phyloP scores from a whole-genome alignment of 371 early-diverging fungal genomes.

The Rhizomucor miehei region DNA sequence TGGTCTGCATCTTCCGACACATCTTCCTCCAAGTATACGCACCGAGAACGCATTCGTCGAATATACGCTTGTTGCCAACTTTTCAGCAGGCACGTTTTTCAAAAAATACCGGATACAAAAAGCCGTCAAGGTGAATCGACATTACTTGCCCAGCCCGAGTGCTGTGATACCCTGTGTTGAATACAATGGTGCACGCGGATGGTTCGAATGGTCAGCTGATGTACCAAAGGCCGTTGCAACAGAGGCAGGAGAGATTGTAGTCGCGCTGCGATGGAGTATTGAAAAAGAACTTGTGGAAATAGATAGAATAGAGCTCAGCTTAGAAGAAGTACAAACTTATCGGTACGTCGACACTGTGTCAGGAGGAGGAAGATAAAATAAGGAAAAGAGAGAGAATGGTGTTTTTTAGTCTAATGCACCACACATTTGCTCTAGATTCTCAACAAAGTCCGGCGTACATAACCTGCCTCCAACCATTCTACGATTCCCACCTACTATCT shows the following conservation, averaged over 20 bases:
- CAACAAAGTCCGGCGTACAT: conserved; percentile 37
- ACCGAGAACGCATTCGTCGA: conserved; percentile 40
- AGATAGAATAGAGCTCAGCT: conserved; percentile 26
- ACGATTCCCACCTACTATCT: conserved; percentile 30
- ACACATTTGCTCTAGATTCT: conserved; percentile 18
- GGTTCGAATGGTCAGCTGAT: conserved; percentile 49
- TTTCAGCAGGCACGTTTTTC: conserved; percentile 46
- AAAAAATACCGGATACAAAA: conserved; percentile 43
- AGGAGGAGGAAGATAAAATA: too few relatives aligned
- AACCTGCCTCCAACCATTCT: conserved; percentile 34
- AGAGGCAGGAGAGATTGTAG: conserved; percentile 42
- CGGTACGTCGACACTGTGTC: conserved; percentile 29
- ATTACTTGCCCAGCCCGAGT: conserved; percentile 41
- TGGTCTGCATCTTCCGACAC: conserved; percentile 42
- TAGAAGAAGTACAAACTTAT: conserved; percentile 41
- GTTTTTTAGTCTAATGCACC: too few relatives aligned
- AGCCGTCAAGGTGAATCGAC: conserved; percentile 31
- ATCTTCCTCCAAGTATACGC: conserved; percentile 34
- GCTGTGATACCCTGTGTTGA: conserved; percentile 42
- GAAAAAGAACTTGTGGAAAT: conserved; percentile 46
- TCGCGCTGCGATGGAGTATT: conserved; percentile 42
- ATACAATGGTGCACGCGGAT: conserved; percentile 36
- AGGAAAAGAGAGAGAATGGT: neutral
- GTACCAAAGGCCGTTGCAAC: conserved; percentile 40
- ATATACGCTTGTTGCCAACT: conserved; percentile 41